Base-by-base conservation (phyloP, 225 moss, liverwort and hornwort species). In the Takakia lepidozioides region DNA sequence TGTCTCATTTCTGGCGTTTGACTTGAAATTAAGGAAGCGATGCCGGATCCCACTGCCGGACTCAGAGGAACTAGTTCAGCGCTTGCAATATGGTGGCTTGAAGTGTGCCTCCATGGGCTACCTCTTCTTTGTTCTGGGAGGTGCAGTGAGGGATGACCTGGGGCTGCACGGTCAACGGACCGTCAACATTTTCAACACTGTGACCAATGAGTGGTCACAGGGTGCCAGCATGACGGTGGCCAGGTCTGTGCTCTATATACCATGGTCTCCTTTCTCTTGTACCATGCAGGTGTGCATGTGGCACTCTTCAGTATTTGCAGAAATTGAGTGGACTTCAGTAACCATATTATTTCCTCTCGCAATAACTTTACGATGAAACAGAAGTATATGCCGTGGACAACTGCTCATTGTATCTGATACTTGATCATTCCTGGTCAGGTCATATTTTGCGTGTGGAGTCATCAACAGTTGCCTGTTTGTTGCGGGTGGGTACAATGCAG, bases 361-460 rank as follows among this genome's bases (percentile, higher is more conserved):
- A n/a, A n/a, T n/a, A n/a, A n/a, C n/a, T n/a, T n/a, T n/a, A n/a
- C n/a, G n/a, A n/a, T n/a, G n/a, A n/a, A n/a, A n/a, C n/a, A n/a
- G n/a, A n/a, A n/a, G n/a, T n/a, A n/a, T n/a, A n/a, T n/a, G n/a
- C n/a, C n/a, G n/a, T n/a, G n/a, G n/a, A n/a, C n/a, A n/a, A n/a
- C n/a, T n/a, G n/a, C n/a, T n/a, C n/a, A n/a, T n/a, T n/a, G n/a
- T n/a, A n/a, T n/a, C n/a, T n/a, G n/a, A n/a, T n/a, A n/a, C n/a
- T n/a, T n/a, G n/a, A n/a, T n/a, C n/a, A n/a, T n/a, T n/a, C n/a
- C n/a, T n/a, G n/a, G n/a, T n/a, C 17, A 62, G 71, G 4, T 64
- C 63, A 45, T 67, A 64, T 43, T 77, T 77, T 30, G 70, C 71
- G 2, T 72, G 67, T 19, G 71, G 76, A 29, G 51, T 77, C 18